These are phyloP conservation scores for Trichoderma citrinoviride DNA, from an alignment of 2,329 filamentous ascomycete genomes.

Conservation along the genomic window DNA sequence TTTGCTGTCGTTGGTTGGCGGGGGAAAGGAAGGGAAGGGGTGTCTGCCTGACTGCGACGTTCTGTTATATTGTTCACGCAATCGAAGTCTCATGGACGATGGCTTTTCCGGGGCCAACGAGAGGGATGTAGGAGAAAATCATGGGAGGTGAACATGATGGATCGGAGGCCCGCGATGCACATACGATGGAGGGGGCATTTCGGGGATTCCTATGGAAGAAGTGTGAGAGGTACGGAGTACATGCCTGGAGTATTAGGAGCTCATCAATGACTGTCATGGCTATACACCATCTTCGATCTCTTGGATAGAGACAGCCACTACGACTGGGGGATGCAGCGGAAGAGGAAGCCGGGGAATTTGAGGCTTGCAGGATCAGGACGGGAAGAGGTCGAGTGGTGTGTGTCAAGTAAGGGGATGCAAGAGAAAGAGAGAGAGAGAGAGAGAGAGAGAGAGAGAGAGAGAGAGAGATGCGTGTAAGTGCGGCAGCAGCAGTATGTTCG, in stretches of 20 bases:
- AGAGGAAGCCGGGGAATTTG: constrained; percentile 6
- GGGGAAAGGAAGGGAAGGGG: neutral
- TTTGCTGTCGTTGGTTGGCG: neutral
- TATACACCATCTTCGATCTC: neutral
- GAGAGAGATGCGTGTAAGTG: neutral
- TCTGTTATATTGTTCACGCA: neutral
- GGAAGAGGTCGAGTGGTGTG: neutral
- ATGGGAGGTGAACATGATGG: neutral
- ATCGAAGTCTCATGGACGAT: neutral
- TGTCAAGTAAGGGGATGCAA: neutral
- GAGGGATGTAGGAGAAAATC: neutral
- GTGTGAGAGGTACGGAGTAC: no score
- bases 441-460: neutral
- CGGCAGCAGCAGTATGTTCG: neutral
- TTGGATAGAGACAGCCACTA: constrained; percentile 11
- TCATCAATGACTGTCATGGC: neutral
- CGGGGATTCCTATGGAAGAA: constrained; percentile 10
- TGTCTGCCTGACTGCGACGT: neutral
- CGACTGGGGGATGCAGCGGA: neutral
- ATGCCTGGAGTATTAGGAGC: no score
- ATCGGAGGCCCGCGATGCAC: neutral
- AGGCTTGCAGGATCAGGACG: neutral
- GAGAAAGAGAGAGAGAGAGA: neutral
- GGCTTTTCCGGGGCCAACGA: neutral
- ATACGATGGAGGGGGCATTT: neutral